Conservation (phyloP, 2,329 filamentous ascomycete genomes). For the Ophiostoma angusticollis region DNA sequence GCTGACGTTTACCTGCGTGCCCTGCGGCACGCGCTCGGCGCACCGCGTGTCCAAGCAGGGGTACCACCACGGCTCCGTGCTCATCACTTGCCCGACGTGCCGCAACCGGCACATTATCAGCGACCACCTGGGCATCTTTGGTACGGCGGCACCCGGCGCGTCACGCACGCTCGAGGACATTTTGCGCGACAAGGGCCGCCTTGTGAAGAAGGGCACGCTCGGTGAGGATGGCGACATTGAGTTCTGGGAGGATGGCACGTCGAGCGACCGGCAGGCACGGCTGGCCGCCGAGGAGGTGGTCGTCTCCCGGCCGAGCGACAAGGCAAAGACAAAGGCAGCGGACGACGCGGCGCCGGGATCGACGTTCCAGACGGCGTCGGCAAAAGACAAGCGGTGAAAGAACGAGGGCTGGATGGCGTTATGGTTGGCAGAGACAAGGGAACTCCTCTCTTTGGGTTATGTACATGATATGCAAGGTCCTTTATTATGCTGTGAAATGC, state of each 20-base stretch:
- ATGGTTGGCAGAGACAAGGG: neutral
- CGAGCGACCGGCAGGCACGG: conserved; percentile 19
- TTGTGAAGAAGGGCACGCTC: conserved; percentile 58
- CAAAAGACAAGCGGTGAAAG: neutral
- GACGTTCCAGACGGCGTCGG: conserved; percentile 14
- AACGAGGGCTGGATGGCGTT: conserved; percentile 1
- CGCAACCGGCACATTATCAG: conserved; percentile 81
- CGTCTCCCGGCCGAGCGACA: conserved; percentile 6
- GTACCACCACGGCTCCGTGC: conserved; percentile 78
- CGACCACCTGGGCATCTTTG: conserved; percentile 74
- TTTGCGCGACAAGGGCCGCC: conserved; percentile 59
- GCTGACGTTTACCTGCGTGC: conserved; percentile 84
- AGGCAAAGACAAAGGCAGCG: neutral
- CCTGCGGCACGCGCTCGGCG: conserved; percentile 65
- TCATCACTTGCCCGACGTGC: conserved; percentile 81
- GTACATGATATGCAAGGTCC: neutral
- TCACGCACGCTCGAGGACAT: conserved; percentile 64
- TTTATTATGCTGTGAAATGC: too few species aligned
- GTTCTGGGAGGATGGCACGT: conserved; percentile 68
- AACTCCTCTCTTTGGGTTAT: neutral
- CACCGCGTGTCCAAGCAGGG: conserved; percentile 88
- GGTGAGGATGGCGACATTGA: conserved; percentile 77
- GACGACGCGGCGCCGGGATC: conserved; percentile 16
- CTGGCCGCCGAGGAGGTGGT: conserved; percentile 13
- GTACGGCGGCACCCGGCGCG: conserved; percentile 33